Conservation (phyloP, 2,329 filamentous ascomycete species). For the Phymatotrichopsis omnivora region DNA sequence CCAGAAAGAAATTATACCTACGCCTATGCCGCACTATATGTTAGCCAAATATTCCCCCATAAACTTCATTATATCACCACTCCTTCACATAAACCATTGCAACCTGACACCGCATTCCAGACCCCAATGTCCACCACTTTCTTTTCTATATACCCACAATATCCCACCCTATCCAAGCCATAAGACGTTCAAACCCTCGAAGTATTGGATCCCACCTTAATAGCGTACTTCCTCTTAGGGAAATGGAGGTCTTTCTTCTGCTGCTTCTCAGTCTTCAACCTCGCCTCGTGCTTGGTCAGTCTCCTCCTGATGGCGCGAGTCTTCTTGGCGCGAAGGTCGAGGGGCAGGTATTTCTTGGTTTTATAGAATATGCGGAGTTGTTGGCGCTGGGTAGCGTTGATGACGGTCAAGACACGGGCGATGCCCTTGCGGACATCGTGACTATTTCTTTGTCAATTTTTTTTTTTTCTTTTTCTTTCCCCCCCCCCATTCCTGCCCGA, state of each 20-base stretch:
- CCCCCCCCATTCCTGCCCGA: not conserved
- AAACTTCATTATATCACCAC: no score
- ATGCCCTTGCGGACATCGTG: slow-evolving; percentile 99
- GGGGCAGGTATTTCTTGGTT: slow-evolving; percentile 98
- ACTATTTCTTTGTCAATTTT: slow-evolving; percentile 42
- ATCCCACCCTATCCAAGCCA: no score
- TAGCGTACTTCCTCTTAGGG: slow-evolving; percentile 96
- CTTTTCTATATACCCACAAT: no score
- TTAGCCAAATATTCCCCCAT: no score
- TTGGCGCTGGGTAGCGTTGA: slow-evolving; percentile 98
- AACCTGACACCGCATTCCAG: no score
- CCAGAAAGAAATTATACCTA: no score
- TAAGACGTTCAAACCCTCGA: no score
- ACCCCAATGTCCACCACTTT: no score
- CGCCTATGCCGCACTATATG: no score
- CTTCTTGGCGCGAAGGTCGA: slow-evolving; percentile 97
- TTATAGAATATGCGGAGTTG: slow-evolving; percentile 99
- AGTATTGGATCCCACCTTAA: slow-evolving; percentile 62
- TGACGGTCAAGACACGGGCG: slow-evolving; percentile 95
- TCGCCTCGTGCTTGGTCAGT: slow-evolving; percentile 83
- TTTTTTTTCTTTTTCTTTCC: slow-evolving; percentile 1
- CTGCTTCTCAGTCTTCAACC: slow-evolving; percentile 78
- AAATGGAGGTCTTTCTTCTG: slow-evolving; percentile 95
- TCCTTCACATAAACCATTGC: no score
- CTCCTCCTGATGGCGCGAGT: slow-evolving; percentile 95